Percentiles rank a stretch among this genome's conserved stretches.
Conservation (phyloP, 2,329 filamentous ascomycete species). For the Fusarium tricinctum region DNA sequence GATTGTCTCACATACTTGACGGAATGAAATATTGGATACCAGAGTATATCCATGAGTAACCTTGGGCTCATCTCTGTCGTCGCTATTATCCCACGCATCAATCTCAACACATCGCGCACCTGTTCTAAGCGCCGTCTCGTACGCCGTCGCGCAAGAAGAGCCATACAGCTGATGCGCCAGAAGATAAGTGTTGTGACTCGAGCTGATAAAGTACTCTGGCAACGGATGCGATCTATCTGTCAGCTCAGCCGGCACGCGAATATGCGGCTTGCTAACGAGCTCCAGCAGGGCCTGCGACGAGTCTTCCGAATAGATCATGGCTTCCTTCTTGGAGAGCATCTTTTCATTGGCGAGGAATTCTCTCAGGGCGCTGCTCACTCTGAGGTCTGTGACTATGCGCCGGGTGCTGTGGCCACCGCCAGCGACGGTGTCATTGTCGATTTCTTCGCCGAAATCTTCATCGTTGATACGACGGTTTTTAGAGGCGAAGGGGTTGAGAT, state of each 20-base stretch:
- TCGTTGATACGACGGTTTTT: slow-evolving; percentile 49
- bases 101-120: slow-evolving; percentile 81
- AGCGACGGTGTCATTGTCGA: slow-evolving; percentile 62
- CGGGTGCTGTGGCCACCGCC: slow-evolving; percentile 71
- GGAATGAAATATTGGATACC: slow-evolving; percentile 75
- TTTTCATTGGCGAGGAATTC: slow-evolving; percentile 67
- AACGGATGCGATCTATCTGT: slow-evolving; percentile 72
- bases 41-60: slow-evolving; percentile 79
- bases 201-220: slow-evolving; percentile 79
- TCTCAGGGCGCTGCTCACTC: slow-evolving; percentile 71
- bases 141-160: slow-evolving; percentile 71
- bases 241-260: slow-evolving; percentile 67
- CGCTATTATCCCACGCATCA: slow-evolving; percentile 77
- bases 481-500: slow-evolving; percentile 52
- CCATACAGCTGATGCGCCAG: slow-evolving; percentile 78
- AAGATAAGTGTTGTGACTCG: slow-evolving; percentile 80
- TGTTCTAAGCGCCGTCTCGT: slow-evolving; percentile 71
- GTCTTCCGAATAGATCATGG: slow-evolving; percentile 58
- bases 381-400: slow-evolving; percentile 65
- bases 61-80: slow-evolving; percentile 73
- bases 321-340: slow-evolving; percentile 64
- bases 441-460: slow-evolving; percentile 54
- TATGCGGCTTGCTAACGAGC: slow-evolving; percentile 70
- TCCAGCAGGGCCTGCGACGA: slow-evolving; percentile 61
- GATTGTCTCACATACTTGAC: slow-evolving; percentile 75